These are phyloP conservation scores for Hygrophila difformis DNA, from an alignment of 257 asterid species.

Conservation along the genomic window DNA sequence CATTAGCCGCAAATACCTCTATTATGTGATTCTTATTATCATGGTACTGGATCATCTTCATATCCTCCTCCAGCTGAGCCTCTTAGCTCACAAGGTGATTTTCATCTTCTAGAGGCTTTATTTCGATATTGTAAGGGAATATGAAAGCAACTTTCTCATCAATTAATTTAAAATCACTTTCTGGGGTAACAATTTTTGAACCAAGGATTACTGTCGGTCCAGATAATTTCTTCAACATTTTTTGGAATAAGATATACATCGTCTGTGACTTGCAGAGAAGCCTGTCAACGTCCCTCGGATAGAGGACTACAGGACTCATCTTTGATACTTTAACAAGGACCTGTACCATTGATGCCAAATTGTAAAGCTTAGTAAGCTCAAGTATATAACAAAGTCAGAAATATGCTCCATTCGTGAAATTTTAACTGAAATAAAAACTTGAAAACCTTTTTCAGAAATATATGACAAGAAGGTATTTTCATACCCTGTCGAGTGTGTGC, in stretches of 20 bases:
- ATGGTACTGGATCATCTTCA: constrained; percentile 65
- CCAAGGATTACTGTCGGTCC: constrained; percentile 78
- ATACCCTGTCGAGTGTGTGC: constrained; percentile 78
- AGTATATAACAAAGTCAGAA: neutral
- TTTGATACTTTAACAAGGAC: constrained; percentile 60
- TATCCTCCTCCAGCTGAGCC: constrained; percentile 75
- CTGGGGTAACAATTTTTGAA: constrained; percentile 51
- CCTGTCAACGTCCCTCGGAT: constrained; percentile 72
- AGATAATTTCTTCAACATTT: constrained; percentile 66
- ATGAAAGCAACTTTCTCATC: constrained; percentile 61
- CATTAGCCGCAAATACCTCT: constrained; percentile 78
- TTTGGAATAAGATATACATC: constrained; percentile 58
- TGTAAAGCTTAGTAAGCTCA: neutral
- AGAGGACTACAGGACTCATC: constrained; percentile 51
- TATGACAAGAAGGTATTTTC: neutral
- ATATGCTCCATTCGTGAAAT: neutral
- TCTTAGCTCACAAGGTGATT: constrained; percentile 73
- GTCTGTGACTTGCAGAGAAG: constrained; percentile 51
- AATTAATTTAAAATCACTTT: constrained; percentile 35
- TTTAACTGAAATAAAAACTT: neutral
- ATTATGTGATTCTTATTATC: too few relatives aligned
- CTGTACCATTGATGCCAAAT: constrained; percentile 22
- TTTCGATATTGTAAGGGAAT: constrained; percentile 78
- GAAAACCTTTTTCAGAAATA: neutral
- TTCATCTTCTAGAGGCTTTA: constrained; percentile 76